Evolutionary conservation across 1,139 yeast genomes (phyloP).

Genomic region (Scheffersomyces parashehatae): DNA sequence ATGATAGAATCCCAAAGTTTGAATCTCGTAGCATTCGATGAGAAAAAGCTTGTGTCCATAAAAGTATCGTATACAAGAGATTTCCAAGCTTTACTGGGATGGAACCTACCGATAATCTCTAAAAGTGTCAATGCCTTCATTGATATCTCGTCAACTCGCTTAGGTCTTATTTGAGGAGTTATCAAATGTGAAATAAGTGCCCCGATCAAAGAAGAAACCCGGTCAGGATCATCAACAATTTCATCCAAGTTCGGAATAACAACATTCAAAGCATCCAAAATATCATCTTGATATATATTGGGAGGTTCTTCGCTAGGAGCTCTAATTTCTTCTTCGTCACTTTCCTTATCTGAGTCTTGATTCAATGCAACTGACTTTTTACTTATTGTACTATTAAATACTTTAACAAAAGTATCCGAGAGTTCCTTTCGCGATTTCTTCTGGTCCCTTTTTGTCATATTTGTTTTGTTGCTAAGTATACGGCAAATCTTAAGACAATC

Average conservation of each 20-base stretch:
- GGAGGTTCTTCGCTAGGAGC: constrained; percentile 3
- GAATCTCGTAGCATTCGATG: constrained; percentile 24
- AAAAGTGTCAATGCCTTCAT: constrained; percentile 39
- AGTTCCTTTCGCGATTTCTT: constrained; percentile 64
- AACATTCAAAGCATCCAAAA: constrained; percentile 34
- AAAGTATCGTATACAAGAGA: constrained; percentile 51
- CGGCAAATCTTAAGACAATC: constrained; percentile 52
- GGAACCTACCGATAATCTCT: constrained; percentile 33
- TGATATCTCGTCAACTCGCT: constrained; percentile 31
- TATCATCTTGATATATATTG: constrained; percentile 30
- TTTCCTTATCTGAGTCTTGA: constrained; percentile 7
- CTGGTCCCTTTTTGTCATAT: constrained; percentile 61
- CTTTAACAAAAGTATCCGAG: constrained; percentile 59
- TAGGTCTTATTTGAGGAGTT: constrained; percentile 46
- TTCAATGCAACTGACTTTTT: not conserved
- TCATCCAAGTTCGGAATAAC: constrained; percentile 42
- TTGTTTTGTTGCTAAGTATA: constrained; percentile 55
- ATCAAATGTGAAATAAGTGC: constrained; percentile 46
- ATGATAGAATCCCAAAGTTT: constrained; percentile 53
- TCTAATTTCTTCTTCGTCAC: constrained; percentile 8
- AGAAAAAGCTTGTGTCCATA: constrained; percentile 50
- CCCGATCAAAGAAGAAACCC: constrained; percentile 41
- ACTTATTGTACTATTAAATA: constrained; percentile 39
- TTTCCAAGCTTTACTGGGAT: constrained; percentile 52
- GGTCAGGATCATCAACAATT: constrained; percentile 56